Evolutionary conservation across 106 monocot species (phyloP), one percentile per base, ranked within the genome.

Genomic region (Apostasia shenzhenica): DNA sequence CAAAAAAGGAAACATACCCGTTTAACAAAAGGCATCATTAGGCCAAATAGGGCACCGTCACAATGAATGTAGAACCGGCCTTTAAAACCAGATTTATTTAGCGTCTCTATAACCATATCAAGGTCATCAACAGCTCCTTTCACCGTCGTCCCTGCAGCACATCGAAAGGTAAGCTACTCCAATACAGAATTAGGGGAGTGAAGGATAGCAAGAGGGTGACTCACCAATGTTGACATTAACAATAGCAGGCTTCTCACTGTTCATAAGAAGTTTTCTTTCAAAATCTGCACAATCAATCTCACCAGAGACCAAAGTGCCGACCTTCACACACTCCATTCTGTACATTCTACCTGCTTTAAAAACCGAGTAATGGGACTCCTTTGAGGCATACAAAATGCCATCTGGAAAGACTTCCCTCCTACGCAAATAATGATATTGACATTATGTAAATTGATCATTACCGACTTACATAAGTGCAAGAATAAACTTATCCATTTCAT

Each of bases 31-130:
- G 93, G 89, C 78, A 94, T 84, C 93, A 94, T 94, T 50, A 94
- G 81, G 37, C 93, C 93, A 63, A 86, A 89, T 1, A 94, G 76
- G 70, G 93, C 93, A 67, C 84, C 93, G 64, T 99, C 97, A 76
- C 92, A 99, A 41, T 99, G 92, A 64, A 99, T 99, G 67, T 99
- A 99, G 76, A 99, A 93, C 1, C 83, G 80, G 73, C 80, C 87
- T 55, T 68, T 84, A 66, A 93, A 99, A 37, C 97, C 97, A 76
- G 49, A 70, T 65, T 90, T 75, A 67, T 93, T 82, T 41, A 90
- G 86, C 37, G 89, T 99, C 61, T 85, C 71, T 65, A 88, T 83
- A 45, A 88, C 88, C 68, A 78, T 40, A 74, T 88, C 88, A 43
- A 88, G 88, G 71, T 88, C 83, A 73, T 88, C 88, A 59, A 84